These are phyloP conservation scores for Styphnolobium japonicum DNA, from an alignment of 306 rosid species.

Conservation along the genomic window DNA sequence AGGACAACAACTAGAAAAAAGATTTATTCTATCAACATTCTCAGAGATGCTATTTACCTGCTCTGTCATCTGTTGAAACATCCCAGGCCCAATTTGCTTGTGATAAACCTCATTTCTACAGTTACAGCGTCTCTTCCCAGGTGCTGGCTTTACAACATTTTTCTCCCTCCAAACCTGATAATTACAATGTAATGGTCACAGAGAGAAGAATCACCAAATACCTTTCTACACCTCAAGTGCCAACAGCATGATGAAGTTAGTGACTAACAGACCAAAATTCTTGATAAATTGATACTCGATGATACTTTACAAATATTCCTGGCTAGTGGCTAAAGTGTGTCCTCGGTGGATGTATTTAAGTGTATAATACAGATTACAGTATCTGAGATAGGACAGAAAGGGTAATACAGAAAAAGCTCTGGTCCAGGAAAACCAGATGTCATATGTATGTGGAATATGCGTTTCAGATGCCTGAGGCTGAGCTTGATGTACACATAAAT, in stretches of 20 bases:
- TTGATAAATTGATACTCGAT: background rate
- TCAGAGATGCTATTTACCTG: conserved; percentile 49
- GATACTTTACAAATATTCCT: conserved; percentile 3
- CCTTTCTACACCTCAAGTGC: background rate
- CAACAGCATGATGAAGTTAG: background rate
- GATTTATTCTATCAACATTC: background rate
- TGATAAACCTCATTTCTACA: conserved; percentile 97
- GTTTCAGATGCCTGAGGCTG: background rate
- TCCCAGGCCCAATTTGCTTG: conserved; percentile 98
- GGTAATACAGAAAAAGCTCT: background rate
- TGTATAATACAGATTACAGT: background rate
- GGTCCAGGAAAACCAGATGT: background rate
- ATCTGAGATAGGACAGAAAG: background rate
- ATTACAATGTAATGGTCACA: conserved; percentile 17
- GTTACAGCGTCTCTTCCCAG: conserved; percentile 94
- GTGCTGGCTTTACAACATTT: conserved; percentile 80
- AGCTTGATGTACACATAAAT: background rate
- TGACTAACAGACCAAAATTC: background rate
- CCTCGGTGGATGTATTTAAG: background rate
- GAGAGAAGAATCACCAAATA: background rate
- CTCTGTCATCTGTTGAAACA: conserved; percentile 99
- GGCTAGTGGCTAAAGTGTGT: background rate
- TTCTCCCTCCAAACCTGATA: conserved; percentile 97
- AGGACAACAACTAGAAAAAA: background rate
- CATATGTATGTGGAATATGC: background rate